A percentile compares a stretch with the other conserved stretches of the same genome.
These are phyloP conservation scores for Hura crepitans DNA, from an alignment of 441 rosid species.

Conservation along the genomic window DNA sequence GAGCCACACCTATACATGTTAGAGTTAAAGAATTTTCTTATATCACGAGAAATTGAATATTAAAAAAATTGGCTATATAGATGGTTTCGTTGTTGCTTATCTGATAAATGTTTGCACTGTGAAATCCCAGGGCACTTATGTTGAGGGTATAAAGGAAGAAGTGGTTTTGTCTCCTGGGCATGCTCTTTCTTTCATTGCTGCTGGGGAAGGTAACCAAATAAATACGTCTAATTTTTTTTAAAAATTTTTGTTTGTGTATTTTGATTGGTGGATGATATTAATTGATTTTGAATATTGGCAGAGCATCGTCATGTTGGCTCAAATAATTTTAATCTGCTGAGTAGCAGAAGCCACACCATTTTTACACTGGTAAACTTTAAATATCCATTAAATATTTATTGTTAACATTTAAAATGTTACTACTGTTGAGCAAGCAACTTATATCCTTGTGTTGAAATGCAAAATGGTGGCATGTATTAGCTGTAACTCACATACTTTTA, in stretches of 20 bases:
- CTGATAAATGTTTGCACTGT: not conserved
- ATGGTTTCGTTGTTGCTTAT: not conserved
- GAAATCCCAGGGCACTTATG: slow-evolving; percentile 82
- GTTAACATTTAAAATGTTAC: not conserved
- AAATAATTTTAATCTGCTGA: slow-evolving; percentile 90
- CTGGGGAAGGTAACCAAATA: slow-evolving; percentile 78
- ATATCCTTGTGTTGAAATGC: slow-evolving; percentile 11
- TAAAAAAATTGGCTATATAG: not conserved
- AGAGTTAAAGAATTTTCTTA: not conserved
- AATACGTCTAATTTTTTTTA: not conserved
- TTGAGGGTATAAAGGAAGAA: slow-evolving; percentile 99
- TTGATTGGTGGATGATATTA: slow-evolving; percentile 12
- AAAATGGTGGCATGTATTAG: not conserved
- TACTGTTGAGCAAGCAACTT: not conserved
- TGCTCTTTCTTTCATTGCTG: slow-evolving; percentile 96
- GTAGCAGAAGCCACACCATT: slow-evolving; percentile 99
- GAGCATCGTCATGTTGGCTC: slow-evolving; percentile 99
- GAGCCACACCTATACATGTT: not conserved
- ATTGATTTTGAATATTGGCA: slow-evolving; percentile 37
- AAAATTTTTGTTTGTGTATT: not conserved
- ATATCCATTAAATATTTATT: not conserved
- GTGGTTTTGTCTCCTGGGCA: slow-evolving; percentile 99
- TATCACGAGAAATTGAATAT: not conserved
- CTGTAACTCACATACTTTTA: not conserved
- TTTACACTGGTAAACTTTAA: slow-evolving; percentile 70